phyloP scores from a whole-genome alignment of 2,329 filamentous ascomycete genomes.

The Aspergillus udagawae region DNA sequence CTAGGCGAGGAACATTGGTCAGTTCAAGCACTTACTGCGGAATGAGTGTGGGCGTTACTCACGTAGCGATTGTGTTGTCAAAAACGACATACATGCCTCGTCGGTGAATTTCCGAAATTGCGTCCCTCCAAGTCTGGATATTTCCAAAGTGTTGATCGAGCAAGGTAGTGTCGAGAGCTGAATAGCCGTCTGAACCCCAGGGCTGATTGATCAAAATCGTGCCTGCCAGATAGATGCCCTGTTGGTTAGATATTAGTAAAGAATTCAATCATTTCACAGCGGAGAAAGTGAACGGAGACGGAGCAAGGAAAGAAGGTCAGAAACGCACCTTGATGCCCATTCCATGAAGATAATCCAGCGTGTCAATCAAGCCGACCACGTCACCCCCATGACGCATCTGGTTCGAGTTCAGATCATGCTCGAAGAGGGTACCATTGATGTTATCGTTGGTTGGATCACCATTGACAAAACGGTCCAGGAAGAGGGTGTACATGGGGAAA shows the following conservation, averaged over 20 bases:
- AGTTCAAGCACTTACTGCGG: not conserved
- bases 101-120: conserved; percentile 58
- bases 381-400: conserved; percentile 63
- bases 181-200: conserved; percentile 61
- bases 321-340: conserved; percentile 56
- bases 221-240: conserved; percentile 62
- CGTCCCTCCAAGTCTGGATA: conserved; percentile 55
- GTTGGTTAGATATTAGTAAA: conserved; percentile 7
- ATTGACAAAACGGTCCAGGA: conserved; percentile 62
- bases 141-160: conserved; percentile 61
- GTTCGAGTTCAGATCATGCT: conserved; percentile 58
- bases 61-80: conserved; percentile 64
- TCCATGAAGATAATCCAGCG: conserved; percentile 61
- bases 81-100: conserved; percentile 63
- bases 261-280: not conserved
- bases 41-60: conserved; percentile 21
- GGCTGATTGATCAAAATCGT: conserved; percentile 61
- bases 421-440: conserved; percentile 57
- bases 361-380: conserved; percentile 54
- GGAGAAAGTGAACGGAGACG: not conserved
- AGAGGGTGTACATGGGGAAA: conserved; percentile 63
- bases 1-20: not conserved
- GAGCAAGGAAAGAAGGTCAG: not conserved
- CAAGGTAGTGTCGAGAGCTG: conserved; percentile 58
- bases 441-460: conserved; percentile 63